A percentile compares a stretch with the other conserved stretches of the same genome.
Evolutionary conservation across 176 grass and related monocot genomes (phyloP).

Genomic region (Dactylis glomerata): DNA sequence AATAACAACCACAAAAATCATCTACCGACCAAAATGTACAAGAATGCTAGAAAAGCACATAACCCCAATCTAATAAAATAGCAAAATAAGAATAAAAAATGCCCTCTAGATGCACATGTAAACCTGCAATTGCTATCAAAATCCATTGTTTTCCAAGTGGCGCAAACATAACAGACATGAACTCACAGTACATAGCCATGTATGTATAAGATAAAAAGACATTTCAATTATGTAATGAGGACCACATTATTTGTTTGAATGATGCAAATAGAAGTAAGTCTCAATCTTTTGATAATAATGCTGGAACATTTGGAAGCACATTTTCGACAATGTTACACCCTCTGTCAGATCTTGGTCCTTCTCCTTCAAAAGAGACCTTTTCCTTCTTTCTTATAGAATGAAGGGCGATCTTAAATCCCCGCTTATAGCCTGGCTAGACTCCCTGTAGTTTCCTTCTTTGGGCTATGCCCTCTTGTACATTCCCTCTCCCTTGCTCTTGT

Average conservation of each 20-base stretch:
- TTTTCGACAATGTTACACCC: too few species aligned
- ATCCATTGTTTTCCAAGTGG: not conserved
- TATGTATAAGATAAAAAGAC: not conserved
- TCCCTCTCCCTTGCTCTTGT: too few species aligned
- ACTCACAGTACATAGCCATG: not conserved
- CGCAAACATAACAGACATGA: not conserved
- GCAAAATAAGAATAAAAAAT: not conserved
- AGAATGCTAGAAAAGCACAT: not conserved
- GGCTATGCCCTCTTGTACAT: too few species aligned
- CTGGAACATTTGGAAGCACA: too few species aligned
- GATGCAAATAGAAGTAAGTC: not conserved
- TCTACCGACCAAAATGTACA: not conserved
- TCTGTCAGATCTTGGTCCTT: too few species aligned
- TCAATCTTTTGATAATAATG: not conserved
- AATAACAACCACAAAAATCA: not conserved
- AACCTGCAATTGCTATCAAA: not conserved
- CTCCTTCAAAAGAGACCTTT: too few species aligned
- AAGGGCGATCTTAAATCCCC: too few species aligned
- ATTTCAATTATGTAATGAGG: not conserved
- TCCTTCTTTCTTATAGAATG: too few species aligned
- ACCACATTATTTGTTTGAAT: not conserved
- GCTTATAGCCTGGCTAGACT: too few species aligned
- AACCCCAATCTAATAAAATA: not conserved
- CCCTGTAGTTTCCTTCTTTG: too few species aligned
- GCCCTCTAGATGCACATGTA: not conserved